These are phyloP conservation scores for Entrophospora sp. DNA, from an alignment of 192 early-diverging fungal species.

Conservation along the genomic window DNA sequence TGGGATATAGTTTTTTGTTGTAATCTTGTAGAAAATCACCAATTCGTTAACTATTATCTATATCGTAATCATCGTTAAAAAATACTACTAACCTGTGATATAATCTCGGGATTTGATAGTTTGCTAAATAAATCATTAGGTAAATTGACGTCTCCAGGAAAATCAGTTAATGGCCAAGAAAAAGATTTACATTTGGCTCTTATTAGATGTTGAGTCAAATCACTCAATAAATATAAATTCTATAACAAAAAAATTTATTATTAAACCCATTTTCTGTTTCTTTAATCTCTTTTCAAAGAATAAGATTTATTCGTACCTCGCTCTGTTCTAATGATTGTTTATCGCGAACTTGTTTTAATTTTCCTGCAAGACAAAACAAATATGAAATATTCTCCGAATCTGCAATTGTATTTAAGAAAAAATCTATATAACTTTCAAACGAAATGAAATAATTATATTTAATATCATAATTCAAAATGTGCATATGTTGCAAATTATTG, in stretches of 20 bases:
- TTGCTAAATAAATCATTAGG: conserved; percentile 58
- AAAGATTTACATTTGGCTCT: conserved; percentile 61
- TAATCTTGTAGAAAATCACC: background rate
- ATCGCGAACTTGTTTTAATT: conserved; percentile 71
- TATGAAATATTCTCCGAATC: conserved; percentile 75
- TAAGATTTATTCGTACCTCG: conserved; percentile 30
- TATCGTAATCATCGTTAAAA: no score
- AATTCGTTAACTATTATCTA: background rate
- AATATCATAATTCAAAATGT: background rate
- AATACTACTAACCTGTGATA: conserved; percentile 27
- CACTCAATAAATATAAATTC: conserved; percentile 75
- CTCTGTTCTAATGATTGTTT: conserved; percentile 30
- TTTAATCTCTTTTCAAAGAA: background rate
- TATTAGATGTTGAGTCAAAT: conserved; percentile 72
- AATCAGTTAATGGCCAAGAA: conserved; percentile 74
- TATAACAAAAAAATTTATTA: no score
- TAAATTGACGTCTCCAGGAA: conserved; percentile 59
- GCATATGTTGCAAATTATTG: background rate
- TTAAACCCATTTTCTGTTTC: no score
- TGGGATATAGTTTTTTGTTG: background rate
- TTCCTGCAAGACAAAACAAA: conserved; percentile 62
- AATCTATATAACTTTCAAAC: conserved; percentile 74
- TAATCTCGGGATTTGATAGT: conserved; percentile 27
- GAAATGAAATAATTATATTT: background rate
- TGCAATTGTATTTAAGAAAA: conserved; percentile 75